Base-by-base conservation (phyloP, 2,329 filamentous ascomycete species). In the Domatiomyces globalis region DNA sequence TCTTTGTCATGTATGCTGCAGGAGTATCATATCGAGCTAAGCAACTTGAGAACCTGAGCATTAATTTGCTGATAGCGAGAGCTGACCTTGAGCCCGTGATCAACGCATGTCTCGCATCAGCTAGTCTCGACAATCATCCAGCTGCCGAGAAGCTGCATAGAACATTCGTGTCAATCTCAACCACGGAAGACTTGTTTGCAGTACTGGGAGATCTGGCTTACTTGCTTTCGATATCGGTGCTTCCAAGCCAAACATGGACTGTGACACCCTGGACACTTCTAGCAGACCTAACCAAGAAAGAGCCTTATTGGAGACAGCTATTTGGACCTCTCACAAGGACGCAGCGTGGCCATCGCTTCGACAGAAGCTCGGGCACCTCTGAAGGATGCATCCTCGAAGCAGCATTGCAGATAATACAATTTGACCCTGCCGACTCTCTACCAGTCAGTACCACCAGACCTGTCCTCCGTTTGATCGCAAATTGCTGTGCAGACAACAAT, bases 401-500 rank as follows among this genome's bases (percentile, higher is more conserved):
- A n/a, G 56, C 54, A 6, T 39, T 54, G 46, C 49, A 53, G 10
- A 51, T 55, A 17, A 46, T 59, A 43, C 33, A 19, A 18, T 7
- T 43, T 43, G 33, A 5, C 5, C 2, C 36, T 10, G 45, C 4
- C 27, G 45, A 47, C 15, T 45, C 51, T 18, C 48, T 51, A 20
- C 27, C 50, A 2, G 33, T 39, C 33, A 5, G 4, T 10, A 10
- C 33, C 33, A 15, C 33, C 5, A 45, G 55, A 36, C 51, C 51
- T 22, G 54, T 56, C 2, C 56, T 58, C 29, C 53, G 54, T 15
- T 44, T 61, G 10, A 56, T 61, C 18, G 57, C 59, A 12, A 61
- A 61, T 46, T 59, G 59, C 33, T 61, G 59, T 49, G 59, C 58
- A 22, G 59, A 61, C 49, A 59, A 60, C 49, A 54, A 61, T 45